These are phyloP conservation scores for Amaranthus cruentus DNA, from an alignment of 148 eudicot species.

Conservation along the genomic window DNA sequence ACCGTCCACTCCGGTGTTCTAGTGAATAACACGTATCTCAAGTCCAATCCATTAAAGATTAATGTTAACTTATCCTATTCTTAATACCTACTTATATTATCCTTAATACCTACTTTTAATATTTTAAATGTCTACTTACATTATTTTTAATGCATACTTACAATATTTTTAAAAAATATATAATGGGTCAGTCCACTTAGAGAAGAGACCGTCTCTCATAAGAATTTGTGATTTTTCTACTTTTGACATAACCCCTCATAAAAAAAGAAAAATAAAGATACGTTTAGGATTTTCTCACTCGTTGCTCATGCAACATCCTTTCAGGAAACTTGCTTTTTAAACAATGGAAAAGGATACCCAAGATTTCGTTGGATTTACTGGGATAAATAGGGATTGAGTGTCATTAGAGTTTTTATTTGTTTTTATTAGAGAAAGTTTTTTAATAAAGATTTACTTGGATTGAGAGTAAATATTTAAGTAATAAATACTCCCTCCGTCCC, in stretches of 20 bases:
- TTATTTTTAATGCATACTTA: too few species aligned
- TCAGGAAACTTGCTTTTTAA: background rate
- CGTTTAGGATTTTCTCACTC: slow-evolving; percentile 13
- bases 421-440: background rate
- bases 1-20: background rate
- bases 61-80: too few species aligned
- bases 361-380: background rate
- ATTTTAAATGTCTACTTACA: too few species aligned
- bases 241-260: background rate
- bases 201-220: background rate
- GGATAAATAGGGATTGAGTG: background rate
- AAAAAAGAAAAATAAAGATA: background rate
- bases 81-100: too few species aligned
- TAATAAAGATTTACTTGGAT: background rate
- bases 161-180: too few species aligned
- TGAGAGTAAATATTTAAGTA: too few species aligned
- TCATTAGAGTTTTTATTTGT: background rate
- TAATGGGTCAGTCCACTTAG: too few species aligned
- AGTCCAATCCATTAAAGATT: too few species aligned
- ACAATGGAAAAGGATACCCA: slow-evolving; percentile 9
- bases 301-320: slow-evolving; percentile 5
- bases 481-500: too few species aligned
- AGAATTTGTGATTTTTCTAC: background rate
- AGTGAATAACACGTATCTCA: too few species aligned
- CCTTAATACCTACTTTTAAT: too few species aligned